Percentiles rank a stretch among this genome's conserved stretches.
phyloP scores from a whole-genome alignment of 2,329 filamentous ascomycete genomes.

The Hypoxylon sp. region DNA sequence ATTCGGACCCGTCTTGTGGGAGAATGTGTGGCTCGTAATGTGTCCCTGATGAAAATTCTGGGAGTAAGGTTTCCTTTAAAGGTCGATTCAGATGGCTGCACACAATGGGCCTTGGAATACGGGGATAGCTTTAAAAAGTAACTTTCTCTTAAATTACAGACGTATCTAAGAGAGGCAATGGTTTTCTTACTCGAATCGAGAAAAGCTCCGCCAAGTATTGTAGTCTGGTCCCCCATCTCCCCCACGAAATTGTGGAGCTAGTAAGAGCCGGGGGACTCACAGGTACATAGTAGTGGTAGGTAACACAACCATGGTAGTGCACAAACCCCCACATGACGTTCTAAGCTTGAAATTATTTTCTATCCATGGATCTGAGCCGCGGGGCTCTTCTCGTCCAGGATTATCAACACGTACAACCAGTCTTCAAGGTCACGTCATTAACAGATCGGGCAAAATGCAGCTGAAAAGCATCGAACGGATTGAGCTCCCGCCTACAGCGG shows the following conservation, averaged over 20 bases:
- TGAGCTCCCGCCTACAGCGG: slow-evolving; percentile 74
- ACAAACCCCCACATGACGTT: neutral
- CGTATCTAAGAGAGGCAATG: neutral
- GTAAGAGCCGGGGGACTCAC: neutral
- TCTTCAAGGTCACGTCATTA: neutral
- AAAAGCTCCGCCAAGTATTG: neutral
- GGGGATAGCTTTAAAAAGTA: neutral
- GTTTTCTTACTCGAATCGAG: neutral
- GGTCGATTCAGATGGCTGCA: neutral
- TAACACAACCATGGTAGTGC: too few species aligned
- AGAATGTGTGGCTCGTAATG: slow-evolving; percentile 4
- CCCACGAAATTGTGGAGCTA: neutral
- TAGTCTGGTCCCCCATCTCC: too few species aligned
- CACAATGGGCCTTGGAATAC: neutral
- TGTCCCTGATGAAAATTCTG: neutral
- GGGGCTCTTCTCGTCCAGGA: neutral
- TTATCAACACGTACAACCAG: neutral
- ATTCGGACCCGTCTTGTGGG: slow-evolving; percentile 21
- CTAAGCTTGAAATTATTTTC: slow-evolving; percentile 5
- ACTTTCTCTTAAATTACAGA: neutral
- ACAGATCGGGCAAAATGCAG: slow-evolving; percentile 51
- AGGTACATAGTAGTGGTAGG: neutral
- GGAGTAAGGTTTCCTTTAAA: neutral
- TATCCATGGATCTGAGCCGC: slow-evolving; percentile 2
- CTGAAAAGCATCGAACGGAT: slow-evolving; percentile 57